Base-by-base conservation (phyloP, 1,284 basidiomycete genomes). In the Naganishia sp. region DNA sequence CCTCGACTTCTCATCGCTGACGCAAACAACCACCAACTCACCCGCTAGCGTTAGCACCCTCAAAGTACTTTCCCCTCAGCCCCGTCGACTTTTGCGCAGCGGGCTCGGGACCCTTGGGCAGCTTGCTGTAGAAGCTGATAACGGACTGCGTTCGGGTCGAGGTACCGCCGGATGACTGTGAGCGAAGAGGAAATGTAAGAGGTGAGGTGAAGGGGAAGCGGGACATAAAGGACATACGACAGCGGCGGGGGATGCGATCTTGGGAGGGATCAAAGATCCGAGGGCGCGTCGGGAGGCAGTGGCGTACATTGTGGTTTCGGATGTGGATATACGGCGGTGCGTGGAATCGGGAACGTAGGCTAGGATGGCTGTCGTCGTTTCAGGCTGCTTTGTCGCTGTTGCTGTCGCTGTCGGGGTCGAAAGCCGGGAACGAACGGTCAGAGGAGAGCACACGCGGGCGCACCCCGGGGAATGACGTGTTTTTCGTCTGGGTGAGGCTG, bases 121-220 rank as follows among this genome's bases (percentile, higher is more conserved):
- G 85, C 79, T 90, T 91, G 72, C 90, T 93, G 85, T 97, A 97
- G 82, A 96, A 96, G 76, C 89, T 86, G 71, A 96, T 92, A 76
- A 96, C 89, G 46, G 87, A 86, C 67, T 86, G 84, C 66, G 95
- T 90, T 72, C 89, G 87, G 63, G 85, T 86, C 65, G 88, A 90
- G 69, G 76, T 79, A 67, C 87, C 85, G 71, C 91, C 92, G 68
- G 88, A 87, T 64, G 89, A 86, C 89, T 81, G 47, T 50, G 46
- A 50, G n/a, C 63, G 39, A 32, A 23, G 39, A 25, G 25, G 18
- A 41, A n/a, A 53, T 25, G 49, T 17, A 47, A 25, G 58, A 43
- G 39, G 18, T 51, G 55, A 66, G 47, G 15, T 39, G 35, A 50
- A 52, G 32, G 35, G 46, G 35, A 41, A 62, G 35, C 21, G n/a